Base-by-base conservation (phyloP, 2,329 filamentous ascomycete species). In the Epichloe brachyelytri region DNA sequence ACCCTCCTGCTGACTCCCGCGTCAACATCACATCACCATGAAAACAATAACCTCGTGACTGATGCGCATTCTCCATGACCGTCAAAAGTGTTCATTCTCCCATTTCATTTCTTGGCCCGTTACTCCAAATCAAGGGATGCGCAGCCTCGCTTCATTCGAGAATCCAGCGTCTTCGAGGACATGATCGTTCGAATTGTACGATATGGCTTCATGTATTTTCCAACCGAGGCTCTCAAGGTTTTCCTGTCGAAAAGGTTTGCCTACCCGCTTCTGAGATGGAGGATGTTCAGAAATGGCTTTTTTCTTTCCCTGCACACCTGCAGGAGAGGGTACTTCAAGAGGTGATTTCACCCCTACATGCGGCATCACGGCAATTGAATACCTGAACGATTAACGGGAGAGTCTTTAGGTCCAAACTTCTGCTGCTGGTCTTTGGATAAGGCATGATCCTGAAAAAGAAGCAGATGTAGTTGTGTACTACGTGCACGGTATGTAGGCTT, bases 381-480 rank as follows among this genome's bases (percentile, higher is more conserved):
- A 8, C 15, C 14, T 20, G 4, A 26, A 45, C 22, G 14, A 44
- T 49, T 52, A 34, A 52, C 39, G 22, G n/a, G 17, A 38, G 38
- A 15, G 34, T 51, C 26, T n/a, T 57, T 15, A 59, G 57, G 60
- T 53, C 49, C 74, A 70, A 63, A 44, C 76, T n/a, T 53, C 57
- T 39, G 55, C 82, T 52, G 73, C 73, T 53, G 87, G 87, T 2
- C 67, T 91, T 4, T 91, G 85, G 82, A 78, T 89, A 46, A 76
- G 77, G 41, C 68, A 77, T 43, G 75, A 87, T 58, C 74, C 77
- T 15, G 70, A 74, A 39, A 68, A 72, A 46, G 71, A 77, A 50
- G 83, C 86, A 0, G 87, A 93, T 62, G 71, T 93, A 51, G 81
- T 89, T n/a, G 67, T 94, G 2, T 91, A 88, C 63, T 93, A 93